phyloP scores from a whole-genome alignment of 2,329 filamentous ascomycete species.

The Exophiala spinifera region DNA sequence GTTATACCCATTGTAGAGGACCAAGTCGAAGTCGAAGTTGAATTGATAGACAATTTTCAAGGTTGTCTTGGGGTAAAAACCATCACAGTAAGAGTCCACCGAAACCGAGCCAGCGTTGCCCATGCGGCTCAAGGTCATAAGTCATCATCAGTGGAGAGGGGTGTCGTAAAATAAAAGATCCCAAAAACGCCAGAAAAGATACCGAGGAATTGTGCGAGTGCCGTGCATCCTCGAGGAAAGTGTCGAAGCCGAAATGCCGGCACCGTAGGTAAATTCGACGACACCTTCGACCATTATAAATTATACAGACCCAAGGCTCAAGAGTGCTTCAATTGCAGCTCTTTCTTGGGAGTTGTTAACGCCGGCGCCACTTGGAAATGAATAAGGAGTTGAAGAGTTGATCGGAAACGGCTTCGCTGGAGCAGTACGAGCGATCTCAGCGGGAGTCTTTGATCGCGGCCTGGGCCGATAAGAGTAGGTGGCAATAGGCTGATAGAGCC shows the following conservation, averaged over 20 bases:
- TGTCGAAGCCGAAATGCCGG: conserved; percentile 9
- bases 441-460: conserved; percentile 24
- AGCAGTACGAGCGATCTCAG: conserved; percentile 34
- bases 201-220: conserved; percentile 13
- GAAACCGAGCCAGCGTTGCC: conserved; percentile 25
- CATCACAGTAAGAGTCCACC: conserved; percentile 11
- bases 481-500: conserved; percentile 39
- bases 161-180: conserved; percentile 12
- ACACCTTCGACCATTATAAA: conserved; percentile 13
- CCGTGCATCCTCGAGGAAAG: conserved; percentile 11
- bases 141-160: conserved; percentile 20
- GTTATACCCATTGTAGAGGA: background rate
- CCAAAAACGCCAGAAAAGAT: conserved; percentile 18
- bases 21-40: conserved; percentile 2
- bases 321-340: conserved; percentile 48
- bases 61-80: conserved; percentile 8
- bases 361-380: conserved; percentile 32
- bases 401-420: conserved; percentile 42
- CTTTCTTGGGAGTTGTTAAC: conserved; percentile 43
- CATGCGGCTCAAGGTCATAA: conserved; percentile 26
- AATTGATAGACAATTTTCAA: conserved; percentile 14
- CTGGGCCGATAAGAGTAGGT: conserved; percentile 33
- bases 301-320: conserved; percentile 50
- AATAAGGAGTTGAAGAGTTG: conserved; percentile 32
- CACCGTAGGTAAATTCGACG: background rate